Base-by-base conservation (phyloP, 1,139 yeast genomes). In the Trichomonascaceae sp. region DNA sequence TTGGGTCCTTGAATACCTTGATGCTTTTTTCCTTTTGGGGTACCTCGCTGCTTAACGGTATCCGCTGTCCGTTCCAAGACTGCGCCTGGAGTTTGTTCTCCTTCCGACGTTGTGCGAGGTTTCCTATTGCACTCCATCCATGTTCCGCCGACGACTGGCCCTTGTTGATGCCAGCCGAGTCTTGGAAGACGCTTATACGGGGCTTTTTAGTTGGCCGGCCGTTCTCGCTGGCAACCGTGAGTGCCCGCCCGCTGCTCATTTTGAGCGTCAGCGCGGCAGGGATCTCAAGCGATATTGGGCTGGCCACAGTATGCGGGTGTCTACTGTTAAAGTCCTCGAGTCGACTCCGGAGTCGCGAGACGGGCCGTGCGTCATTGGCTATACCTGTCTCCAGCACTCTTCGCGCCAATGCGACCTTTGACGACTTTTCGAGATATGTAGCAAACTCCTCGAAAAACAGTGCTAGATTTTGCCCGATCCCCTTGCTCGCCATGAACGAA, bases 361-460 rank as follows among this genome's bases (percentile, higher is more conserved):
- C 29, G 0, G 95, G 96, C 38, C 82, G 60, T 2, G 95, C 93
- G 5, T 59, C 54, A 2, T 58, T 50, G 18, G 62, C 62, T 2
- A 84, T 51, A 0, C 96, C 97, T 36, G 67, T 57, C 38, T 65
- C 62, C 46, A 71, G 73, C 0, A 85, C 71, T 33, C 71, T 71
- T 3, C 63, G 60, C 0, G 96, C 94, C 43, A 78, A 84, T 6
- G 28, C 50, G 35, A 57, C 54, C 38, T 70, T 65, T 16, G 69
- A 69, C 20, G 59, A 59, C 9, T 64, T 42, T 46, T 80, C 93
- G 41, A 79, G 59, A 39, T 64, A 71, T 18, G 64, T 64, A 3
- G 94, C 87, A 57, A 81, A 85, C 42, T 75, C 81, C 49, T 84
- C 94, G 48, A 85, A 89, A 51, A 69, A 87, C 16, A 74, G 49